Percentiles rank a stretch among this genome's conserved stretches.
Evolutionary conservation across 1,284 basidiomycete species (phyloP).

Genomic region (Sporisorium exsertum): DNA sequence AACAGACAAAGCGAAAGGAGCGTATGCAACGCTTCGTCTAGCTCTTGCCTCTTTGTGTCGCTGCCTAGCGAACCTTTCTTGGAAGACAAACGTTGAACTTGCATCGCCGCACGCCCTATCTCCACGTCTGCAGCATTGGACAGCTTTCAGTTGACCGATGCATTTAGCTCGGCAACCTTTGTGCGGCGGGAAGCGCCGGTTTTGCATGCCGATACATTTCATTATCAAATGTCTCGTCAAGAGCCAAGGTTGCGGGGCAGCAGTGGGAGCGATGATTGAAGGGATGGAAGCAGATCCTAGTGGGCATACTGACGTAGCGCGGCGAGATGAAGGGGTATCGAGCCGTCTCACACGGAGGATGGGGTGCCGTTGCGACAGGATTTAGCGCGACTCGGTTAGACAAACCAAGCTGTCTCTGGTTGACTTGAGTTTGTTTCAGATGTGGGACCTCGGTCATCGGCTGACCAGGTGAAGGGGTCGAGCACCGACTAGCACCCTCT

Average conservation of each 20-base stretch:
- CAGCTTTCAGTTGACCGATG: not conserved
- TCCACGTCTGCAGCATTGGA: too few species aligned
- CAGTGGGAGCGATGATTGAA: not conserved
- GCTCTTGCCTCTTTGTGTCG: not conserved
- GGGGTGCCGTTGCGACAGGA: not conserved
- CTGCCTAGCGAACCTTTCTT: not conserved
- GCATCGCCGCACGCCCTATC: not conserved
- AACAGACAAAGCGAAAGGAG: not conserved
- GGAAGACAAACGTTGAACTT: not conserved
- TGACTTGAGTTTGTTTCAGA: not conserved
- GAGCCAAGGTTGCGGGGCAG: not conserved
- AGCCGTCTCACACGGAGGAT: not conserved
- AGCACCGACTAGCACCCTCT: not conserved
- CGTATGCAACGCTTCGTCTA: not conserved
- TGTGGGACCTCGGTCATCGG: not conserved
- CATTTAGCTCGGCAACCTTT: not conserved
- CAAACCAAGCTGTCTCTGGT: not conserved
- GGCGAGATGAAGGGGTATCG: not conserved
- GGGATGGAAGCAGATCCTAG: not conserved
- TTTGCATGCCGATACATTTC: not conserved
- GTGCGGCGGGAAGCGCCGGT: too few species aligned
- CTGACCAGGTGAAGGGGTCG: not conserved
- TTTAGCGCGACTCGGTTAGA: not conserved
- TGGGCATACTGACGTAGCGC: not conserved
- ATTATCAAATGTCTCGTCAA: too few species aligned